Evolutionary conservation across 1,139 yeast species (phyloP), one percentile per base, ranked within the genome.

Genomic region (Diutina mesorugosa): DNA sequence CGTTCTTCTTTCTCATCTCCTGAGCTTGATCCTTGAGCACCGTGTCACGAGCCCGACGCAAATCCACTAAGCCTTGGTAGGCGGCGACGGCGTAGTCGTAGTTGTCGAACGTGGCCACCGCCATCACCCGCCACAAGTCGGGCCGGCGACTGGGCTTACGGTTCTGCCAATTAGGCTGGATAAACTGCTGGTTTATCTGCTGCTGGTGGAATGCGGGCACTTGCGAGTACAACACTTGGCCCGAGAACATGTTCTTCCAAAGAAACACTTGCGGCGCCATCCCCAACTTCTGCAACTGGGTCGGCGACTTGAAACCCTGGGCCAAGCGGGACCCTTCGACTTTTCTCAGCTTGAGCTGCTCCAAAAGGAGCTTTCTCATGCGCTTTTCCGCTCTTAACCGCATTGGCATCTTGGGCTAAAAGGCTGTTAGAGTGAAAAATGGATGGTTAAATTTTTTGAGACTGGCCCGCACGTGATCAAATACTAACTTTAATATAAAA

Each of bases 81-180:
- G 95, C 86, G 56, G 85, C 83, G 21, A 83, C 81, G 1, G 96
- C 90, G 56, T 78, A 73, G 58, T 83, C 85, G 67, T 86, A 84
- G 57, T 73, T 72, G 51, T 78, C 77, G 61, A 89, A 81, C 61
- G 83, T 84, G 1, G 89, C 91, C 55, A 90, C 95, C 56, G 95
- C 89, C 90, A 91, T 83, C 58, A 91, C 80, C 64, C 93, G 79
- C 98, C 98, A 91, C 57, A 90, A 77, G 69, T 91, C 98, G 63
- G 84, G 79, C 71, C 98, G 84, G 64, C 84, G 75, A 59, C 79
- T 72, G 6, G 98, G 98, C 64, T 79, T 81, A 65, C 88, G 77
- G 73, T 91, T 90, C 67, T 88, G 86, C 95, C 96, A 89, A 74
- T 88, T 87, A 52, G 96, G 95, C 65, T 87, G 78, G 58, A 78